Percentiles rank a stretch among this genome's conserved stretches.
phyloP scores from a whole-genome alignment of 2,329 filamentous ascomycete genomes.

The Penicillium sp. region DNA sequence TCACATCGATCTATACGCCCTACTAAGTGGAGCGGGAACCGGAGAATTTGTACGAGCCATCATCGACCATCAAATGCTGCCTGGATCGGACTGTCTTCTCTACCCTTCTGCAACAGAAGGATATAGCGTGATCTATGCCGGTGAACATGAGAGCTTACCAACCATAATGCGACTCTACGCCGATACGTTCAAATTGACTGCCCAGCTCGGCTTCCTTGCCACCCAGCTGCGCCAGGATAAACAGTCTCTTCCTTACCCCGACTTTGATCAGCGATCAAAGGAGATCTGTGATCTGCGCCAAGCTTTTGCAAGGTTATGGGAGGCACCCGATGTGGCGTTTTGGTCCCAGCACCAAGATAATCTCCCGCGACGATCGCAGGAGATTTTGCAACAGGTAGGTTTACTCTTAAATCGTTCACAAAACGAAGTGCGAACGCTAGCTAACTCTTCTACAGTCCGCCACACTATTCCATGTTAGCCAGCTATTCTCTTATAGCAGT shows the following conservation, averaged over 20 bases:
- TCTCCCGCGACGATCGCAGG: conserved; percentile 41
- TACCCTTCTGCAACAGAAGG: conserved; percentile 40
- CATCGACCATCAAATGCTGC: conserved; percentile 54
- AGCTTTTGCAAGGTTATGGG: conserved; percentile 44
- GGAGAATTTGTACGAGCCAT: conserved; percentile 56
- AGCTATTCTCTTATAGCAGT: conserved; percentile 59
- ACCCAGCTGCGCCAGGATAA: conserved; percentile 45
- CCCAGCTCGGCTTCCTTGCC: conserved; percentile 50
- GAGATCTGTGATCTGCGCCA: conserved; percentile 44
- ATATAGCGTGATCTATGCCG: conserved; percentile 41
- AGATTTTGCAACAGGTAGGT: conserved; percentile 52
- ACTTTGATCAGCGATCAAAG: conserved; percentile 32
- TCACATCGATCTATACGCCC: conserved; percentile 60
- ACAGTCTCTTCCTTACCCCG: conserved; percentile 25
- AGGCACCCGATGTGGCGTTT: conserved; percentile 39
- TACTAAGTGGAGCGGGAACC: conserved; percentile 56
- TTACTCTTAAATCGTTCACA: background rate
- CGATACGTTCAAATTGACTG: conserved; percentile 50
- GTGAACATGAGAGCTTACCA: conserved; percentile 43
- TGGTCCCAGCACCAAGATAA: conserved; percentile 41
- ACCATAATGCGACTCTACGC: conserved; percentile 51
- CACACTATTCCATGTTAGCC: conserved; percentile 55
- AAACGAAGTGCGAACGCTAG: background rate
- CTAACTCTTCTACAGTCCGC: conserved; percentile 17
- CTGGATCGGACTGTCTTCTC: conserved; percentile 44